Percentiles rank a stretch among this genome's conserved stretches.
phyloP scores from a whole-genome alignment of 768 basidiomycete genomes.

The Thelephora ganbajun region DNA sequence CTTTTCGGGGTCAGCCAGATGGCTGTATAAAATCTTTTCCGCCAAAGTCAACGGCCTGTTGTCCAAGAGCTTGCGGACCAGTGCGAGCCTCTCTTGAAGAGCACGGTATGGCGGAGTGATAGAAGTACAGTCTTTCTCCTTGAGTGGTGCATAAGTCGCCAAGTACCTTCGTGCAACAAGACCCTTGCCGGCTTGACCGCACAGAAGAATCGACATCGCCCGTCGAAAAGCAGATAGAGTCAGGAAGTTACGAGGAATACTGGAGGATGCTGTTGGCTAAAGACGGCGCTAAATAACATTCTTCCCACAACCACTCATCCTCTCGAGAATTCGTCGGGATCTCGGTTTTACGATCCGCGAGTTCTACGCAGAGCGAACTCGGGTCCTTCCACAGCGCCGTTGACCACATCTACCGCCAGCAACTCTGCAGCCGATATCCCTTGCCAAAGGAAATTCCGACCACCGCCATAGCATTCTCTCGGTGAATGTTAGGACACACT shows the following conservation, averaged over 20 bases:
- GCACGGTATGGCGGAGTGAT: conserved; percentile 78
- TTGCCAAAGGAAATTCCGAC: not conserved
- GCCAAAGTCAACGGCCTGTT: conserved; percentile 81
- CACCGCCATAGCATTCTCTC: not conserved
- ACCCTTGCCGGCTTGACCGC: conserved; percentile 1
- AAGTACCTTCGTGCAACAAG: conserved; percentile 10
- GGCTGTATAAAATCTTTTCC: conserved; percentile 95
- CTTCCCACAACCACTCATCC: too few species aligned
- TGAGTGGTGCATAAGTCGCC: conserved; percentile 26
- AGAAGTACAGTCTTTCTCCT: conserved; percentile 46
- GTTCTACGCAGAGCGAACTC: not conserved
- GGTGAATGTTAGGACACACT: not conserved
- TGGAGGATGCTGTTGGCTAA: too few species aligned
- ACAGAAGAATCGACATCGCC: conserved; percentile 1
- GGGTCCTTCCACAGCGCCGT: not conserved
- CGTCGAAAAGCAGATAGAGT: too few species aligned
- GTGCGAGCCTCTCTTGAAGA: conserved; percentile 55
- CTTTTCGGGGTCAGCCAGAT: conserved; percentile 69
- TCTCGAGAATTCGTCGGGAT: too few species aligned
- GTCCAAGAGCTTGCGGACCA: conserved; percentile 52
- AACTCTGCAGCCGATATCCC: not conserved
- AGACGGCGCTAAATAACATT: too few species aligned
- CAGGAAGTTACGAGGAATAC: too few species aligned
- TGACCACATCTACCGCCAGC: not conserved
- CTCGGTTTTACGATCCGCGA: too few species aligned